phyloP scores from a whole-genome alignment of 345 rosid species.

The Dovyalis caffra region DNA sequence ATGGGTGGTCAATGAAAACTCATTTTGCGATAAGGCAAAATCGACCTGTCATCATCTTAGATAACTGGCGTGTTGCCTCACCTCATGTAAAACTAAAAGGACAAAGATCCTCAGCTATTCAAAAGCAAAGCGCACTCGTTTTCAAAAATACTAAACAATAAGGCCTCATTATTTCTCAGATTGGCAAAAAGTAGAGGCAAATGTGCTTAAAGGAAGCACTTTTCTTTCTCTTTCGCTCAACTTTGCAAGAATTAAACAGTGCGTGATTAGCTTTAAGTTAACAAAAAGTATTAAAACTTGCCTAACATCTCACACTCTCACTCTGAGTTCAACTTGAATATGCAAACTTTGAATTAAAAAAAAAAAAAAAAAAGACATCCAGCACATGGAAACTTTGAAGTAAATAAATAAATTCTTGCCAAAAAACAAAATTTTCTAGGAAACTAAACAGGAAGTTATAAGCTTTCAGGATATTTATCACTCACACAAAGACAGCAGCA shows the following conservation, averaged over 20 bases:
- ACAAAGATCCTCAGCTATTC: slow-evolving; percentile 14
- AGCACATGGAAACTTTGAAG: neutral
- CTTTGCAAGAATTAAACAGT: slow-evolving; percentile 13
- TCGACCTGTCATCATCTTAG: slow-evolving; percentile 11
- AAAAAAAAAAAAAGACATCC: neutral
- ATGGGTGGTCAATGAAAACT: slow-evolving; percentile 19
- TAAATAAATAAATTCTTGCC: neutral
- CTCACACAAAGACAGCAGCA: neutral
- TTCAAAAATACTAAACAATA: slow-evolving; percentile 6
- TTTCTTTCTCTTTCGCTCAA: neutral
- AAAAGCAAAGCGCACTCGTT: slow-evolving; percentile 1
- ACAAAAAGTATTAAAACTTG: neutral
- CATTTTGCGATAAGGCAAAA: slow-evolving; percentile 4
- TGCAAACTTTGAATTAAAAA: neutral
- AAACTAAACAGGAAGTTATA: slow-evolving; percentile 13
- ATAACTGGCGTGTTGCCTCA: neutral
- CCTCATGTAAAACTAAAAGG: neutral
- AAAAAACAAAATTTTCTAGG: neutral
- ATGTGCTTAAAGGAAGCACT: neutral
- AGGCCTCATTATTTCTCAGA: neutral
- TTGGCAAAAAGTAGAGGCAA: neutral
- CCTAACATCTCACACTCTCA: neutral
- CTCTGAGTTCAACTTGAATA: slow-evolving; percentile 1
- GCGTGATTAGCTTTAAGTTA: neutral
- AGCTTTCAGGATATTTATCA: slow-evolving; percentile 10